Percentiles rank a stretch among this genome's conserved stretches.
Evolutionary conservation across 441 rosid genomes (phyloP).

Genomic region (Biscutella auriculata): DNA sequence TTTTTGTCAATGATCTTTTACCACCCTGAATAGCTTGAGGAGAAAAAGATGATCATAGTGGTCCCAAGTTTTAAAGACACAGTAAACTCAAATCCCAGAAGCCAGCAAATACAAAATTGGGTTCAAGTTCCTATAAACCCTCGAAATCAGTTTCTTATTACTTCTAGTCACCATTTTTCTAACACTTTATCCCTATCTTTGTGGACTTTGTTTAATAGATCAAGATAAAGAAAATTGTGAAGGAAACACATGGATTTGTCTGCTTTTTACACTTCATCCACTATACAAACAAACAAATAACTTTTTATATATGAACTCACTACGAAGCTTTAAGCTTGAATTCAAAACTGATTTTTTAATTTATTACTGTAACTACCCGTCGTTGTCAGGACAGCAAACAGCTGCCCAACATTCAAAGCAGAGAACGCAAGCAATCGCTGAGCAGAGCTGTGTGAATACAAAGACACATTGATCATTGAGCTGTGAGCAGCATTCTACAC

Average conservation of each 20-base stretch:
- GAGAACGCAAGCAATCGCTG: slow-evolving; percentile 62
- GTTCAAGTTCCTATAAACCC: slow-evolving; percentile 20
- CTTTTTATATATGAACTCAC: slow-evolving; percentile 14
- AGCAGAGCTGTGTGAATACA: slow-evolving; percentile 47
- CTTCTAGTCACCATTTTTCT: slow-evolving; percentile 22
- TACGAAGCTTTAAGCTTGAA: too few relatives aligned
- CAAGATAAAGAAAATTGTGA: background rate
- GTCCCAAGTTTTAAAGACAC: slow-evolving; percentile 24
- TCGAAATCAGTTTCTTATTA: slow-evolving; percentile 17
- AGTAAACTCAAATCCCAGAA: background rate
- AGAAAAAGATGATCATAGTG: slow-evolving; percentile 18
- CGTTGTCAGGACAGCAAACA: slow-evolving; percentile 57
- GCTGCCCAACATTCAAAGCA: slow-evolving; percentile 76
- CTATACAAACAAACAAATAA: background rate
- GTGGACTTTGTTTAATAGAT: slow-evolving; percentile 6
- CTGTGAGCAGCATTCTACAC: slow-evolving; percentile 61
- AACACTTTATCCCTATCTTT: slow-evolving; percentile 24
- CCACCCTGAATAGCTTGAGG: slow-evolving; percentile 6
- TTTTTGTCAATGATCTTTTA: slow-evolving; percentile 17
- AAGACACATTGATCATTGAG: slow-evolving; percentile 53
- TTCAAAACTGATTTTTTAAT: slow-evolving; percentile 12
- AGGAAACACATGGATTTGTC: slow-evolving; percentile 15
- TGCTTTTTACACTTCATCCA: slow-evolving; percentile 6
- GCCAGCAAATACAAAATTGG: background rate
- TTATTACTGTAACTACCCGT: slow-evolving; percentile 30